Base-by-base conservation (phyloP, 228 moss, liverwort and hornwort genomes). In the Sphagnum magellanicum region DNA sequence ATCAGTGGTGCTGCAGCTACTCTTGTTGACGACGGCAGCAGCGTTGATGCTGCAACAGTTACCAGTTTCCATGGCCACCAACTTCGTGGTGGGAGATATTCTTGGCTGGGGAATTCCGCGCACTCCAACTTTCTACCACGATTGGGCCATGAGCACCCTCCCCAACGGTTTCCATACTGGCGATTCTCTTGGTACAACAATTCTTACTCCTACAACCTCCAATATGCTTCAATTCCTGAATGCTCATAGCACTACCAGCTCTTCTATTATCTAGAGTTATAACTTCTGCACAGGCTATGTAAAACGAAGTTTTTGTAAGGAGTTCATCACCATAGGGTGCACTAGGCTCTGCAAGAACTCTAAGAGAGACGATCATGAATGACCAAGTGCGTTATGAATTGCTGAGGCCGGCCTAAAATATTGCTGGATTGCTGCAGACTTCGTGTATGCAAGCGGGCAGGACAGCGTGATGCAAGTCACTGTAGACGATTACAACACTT, bases 101-200 rank as follows among this genome's bases (percentile, higher is more conserved):
- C n/a, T 74, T 6, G 62, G 15, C 3, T 78, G 32, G 32, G 32
- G 32, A 3, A 32, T 32, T 32, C 32, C 32, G 32, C 32, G 32
- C 32, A 32, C 32, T n/a, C 78, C 78, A 12, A 46, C 53, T 4
- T 78, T 78, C 67, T 78, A 78, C 4, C 63, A 67, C 50, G 48
- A 60, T 11, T 78, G 74, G 67, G 67, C 0, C 4, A 0, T 0
- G 0, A 16, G 78, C 74, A 64, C 62, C 32, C n/a, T 5, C n/a
- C 59, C 71, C 16, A 32, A 32, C 32, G 32, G 32, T 32, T 50
- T 4, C 68, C 58, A 4, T 68, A 61, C 53, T 13, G 4, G 8
- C 8, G 71, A 79, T 17, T 52, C 60, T 46, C 66, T 79, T 46
- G 50, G 74, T 78, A 65, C 16, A 5, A 50, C 11, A 60, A 58